Conservation (phyloP, 495 filamentous ascomycete species). For the Hypoxylon perforatum region DNA sequence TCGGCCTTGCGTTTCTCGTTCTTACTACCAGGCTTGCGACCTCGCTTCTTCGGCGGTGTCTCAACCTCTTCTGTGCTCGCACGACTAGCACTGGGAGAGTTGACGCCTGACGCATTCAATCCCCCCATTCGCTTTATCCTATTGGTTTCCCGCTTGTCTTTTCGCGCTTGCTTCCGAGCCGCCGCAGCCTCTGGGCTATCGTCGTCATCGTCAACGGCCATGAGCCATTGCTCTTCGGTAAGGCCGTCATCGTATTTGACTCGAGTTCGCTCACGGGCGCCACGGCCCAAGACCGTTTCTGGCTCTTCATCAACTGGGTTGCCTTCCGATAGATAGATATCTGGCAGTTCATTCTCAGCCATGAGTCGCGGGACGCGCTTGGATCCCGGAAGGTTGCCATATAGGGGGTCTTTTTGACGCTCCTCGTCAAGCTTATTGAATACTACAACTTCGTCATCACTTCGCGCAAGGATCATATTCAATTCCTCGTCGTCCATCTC, state of each 20-base stretch:
- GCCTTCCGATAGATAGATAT: conserved; percentile 90
- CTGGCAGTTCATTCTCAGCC: conserved; percentile 87
- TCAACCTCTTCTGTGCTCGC: conserved; percentile 80
- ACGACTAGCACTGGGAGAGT: conserved; percentile 78
- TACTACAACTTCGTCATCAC: conserved; percentile 72
- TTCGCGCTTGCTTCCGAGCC: conserved; percentile 85
- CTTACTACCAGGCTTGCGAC: conserved; percentile 77
- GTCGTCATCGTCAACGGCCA: conserved; percentile 94
- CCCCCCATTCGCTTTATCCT: conserved; percentile 69
- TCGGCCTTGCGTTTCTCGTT: conserved; percentile 89
- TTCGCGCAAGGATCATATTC: conserved; percentile 86
- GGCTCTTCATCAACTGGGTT: conserved; percentile 82
- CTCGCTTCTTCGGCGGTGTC: conserved; percentile 73
- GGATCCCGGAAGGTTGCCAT: conserved; percentile 72
- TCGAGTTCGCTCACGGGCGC: conserved; percentile 90
- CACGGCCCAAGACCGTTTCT: conserved; percentile 82
- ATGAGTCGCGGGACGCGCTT: conserved; percentile 80
- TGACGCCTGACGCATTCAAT: conserved; percentile 64
- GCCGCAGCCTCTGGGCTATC: conserved; percentile 93
- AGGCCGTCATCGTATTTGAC: conserved; percentile 97
- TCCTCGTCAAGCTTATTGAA: conserved; percentile 86
- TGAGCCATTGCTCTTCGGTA: conserved; percentile 95
- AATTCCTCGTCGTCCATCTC: conserved; percentile 98
- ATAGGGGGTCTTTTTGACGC: conserved; percentile 68
- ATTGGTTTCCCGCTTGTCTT: conserved; percentile 79